Percentiles rank a stretch among this genome's conserved stretches.
These are phyloP conservation scores for Verticillium longisporum DNA, from an alignment of 2,329 filamentous ascomycete species.

Conservation along the genomic window DNA sequence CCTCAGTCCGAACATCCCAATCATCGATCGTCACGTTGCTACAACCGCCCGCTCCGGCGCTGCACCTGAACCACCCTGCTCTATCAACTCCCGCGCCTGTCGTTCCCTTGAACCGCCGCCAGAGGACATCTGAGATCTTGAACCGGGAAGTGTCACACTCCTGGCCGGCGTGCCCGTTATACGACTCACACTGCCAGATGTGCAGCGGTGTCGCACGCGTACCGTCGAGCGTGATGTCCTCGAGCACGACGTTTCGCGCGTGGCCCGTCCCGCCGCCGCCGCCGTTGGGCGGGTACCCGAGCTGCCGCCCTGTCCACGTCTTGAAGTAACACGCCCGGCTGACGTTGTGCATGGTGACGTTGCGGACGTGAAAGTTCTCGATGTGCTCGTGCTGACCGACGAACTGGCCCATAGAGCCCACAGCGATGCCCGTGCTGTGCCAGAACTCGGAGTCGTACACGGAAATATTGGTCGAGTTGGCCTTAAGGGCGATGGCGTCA, in stretches of 20 bases:
- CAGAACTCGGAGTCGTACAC: constrained; percentile 42
- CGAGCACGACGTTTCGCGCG: constrained; percentile 21
- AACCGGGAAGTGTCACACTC: constrained; percentile 26
- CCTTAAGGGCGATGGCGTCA: constrained; percentile 47
- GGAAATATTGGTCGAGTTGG: constrained; percentile 47
- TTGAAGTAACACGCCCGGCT: constrained; percentile 47
- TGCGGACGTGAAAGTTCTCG: constrained; percentile 38
- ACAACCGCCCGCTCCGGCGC: constrained; percentile 22
- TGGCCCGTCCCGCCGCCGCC: constrained; percentile 47
- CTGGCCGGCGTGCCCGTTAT: constrained; percentile 23
- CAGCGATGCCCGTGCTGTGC: constrained; percentile 44
- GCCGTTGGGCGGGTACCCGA: constrained; percentile 50
- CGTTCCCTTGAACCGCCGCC: constrained; percentile 15
- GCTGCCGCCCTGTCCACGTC: constrained; percentile 48
- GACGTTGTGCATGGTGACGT: constrained; percentile 38
- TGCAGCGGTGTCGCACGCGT: constrained; percentile 23
- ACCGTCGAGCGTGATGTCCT: constrained; percentile 20
- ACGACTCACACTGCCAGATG: constrained; percentile 27
- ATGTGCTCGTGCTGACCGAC: constrained; percentile 38
- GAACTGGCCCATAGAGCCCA: constrained; percentile 53
- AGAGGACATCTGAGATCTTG: constrained; percentile 20
- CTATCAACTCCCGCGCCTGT: constrained; percentile 14
- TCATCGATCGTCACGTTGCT: constrained; percentile 18
- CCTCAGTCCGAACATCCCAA: constrained; percentile 14
- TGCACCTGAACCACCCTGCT: constrained; percentile 23